A percentile compares a stretch with the other conserved stretches of the same genome.
phyloP scores from a whole-genome alignment of 2,329 filamentous ascomycete species.

The Alternaria conjuncta region DNA sequence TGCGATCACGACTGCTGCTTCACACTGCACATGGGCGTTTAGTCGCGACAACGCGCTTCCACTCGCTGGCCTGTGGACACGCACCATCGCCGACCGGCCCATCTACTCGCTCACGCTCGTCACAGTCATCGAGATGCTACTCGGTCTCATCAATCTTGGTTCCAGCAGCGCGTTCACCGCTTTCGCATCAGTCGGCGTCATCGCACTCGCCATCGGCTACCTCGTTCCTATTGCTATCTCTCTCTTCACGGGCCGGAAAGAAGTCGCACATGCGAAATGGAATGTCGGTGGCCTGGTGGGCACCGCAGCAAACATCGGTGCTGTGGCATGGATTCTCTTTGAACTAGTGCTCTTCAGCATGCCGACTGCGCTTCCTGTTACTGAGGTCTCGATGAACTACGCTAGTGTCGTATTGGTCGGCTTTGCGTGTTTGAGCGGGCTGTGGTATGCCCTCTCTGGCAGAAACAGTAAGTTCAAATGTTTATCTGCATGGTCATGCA shows the following conservation, averaged over 20 bases:
- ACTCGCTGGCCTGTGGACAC: conserved; percentile 46
- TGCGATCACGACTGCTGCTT: conserved; percentile 60
- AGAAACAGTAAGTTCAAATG: conserved; percentile 3
- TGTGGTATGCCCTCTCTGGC: conserved; percentile 5
- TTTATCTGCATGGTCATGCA: background rate
- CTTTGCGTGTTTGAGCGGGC: conserved; percentile 44
- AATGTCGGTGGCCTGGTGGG: background rate
- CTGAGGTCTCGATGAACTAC: conserved; percentile 62
- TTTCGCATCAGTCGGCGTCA: background rate
- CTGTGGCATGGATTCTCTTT: background rate
- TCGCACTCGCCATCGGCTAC: background rate
- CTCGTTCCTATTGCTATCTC: background rate
- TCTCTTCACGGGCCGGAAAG: background rate
- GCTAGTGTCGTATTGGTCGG: conserved; percentile 62
- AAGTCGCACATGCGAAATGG: background rate
- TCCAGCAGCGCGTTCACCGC: background rate
- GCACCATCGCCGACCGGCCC: conserved; percentile 29
- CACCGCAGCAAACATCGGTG: background rate
- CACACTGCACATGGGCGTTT: conserved; percentile 55
- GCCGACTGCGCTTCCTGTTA: background rate
- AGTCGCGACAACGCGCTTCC: conserved; percentile 55
- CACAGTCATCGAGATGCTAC: background rate
- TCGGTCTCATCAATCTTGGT: background rate
- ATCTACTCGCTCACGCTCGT: conserved; percentile 55
- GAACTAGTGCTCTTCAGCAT: background rate